Evolutionary conservation across 768 basidiomycete genomes (phyloP).

Genomic region (Glaciozyma antarctica): DNA sequence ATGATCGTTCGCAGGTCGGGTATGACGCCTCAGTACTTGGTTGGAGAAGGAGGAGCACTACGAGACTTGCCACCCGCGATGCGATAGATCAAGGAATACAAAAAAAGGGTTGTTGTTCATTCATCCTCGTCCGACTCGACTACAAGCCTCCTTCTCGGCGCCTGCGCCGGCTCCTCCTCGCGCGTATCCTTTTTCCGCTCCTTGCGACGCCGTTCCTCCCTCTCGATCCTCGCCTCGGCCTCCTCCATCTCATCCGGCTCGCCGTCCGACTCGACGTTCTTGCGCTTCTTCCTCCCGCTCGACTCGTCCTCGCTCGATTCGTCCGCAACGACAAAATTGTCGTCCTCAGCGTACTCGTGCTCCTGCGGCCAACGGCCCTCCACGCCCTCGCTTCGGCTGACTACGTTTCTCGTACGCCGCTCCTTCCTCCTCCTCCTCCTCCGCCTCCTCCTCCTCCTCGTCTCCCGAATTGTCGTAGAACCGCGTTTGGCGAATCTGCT

Average conservation of each 20-base stretch:
- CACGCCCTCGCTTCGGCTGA: constrained; percentile 9
- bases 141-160: constrained; percentile 5
- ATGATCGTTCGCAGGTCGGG: background rate
- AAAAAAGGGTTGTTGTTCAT: background rate
- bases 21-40: constrained; percentile 20
- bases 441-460: constrained; percentile 13
- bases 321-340: background rate
- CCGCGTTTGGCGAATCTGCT: constrained; percentile 18
- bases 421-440: background rate
- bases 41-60: constrained; percentile 1
- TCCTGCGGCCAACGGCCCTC: constrained; percentile 5
- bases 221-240: constrained; percentile 18
- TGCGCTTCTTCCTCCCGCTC: background rate
- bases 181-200: constrained; percentile 5
- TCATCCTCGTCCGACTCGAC: constrained; percentile 21
- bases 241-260: constrained; percentile 21
- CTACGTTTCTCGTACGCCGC: background rate
- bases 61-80: background rate
- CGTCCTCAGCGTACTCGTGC: constrained; percentile 8
- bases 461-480: constrained; percentile 9
- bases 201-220: constrained; percentile 18
- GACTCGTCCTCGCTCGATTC: background rate
- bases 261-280: background rate
- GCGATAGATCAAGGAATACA: background rate
- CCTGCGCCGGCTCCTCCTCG: constrained; percentile 1